phyloP scores from a whole-genome alignment of 208 protist species.

The Acanthamoeba sp. region DNA sequence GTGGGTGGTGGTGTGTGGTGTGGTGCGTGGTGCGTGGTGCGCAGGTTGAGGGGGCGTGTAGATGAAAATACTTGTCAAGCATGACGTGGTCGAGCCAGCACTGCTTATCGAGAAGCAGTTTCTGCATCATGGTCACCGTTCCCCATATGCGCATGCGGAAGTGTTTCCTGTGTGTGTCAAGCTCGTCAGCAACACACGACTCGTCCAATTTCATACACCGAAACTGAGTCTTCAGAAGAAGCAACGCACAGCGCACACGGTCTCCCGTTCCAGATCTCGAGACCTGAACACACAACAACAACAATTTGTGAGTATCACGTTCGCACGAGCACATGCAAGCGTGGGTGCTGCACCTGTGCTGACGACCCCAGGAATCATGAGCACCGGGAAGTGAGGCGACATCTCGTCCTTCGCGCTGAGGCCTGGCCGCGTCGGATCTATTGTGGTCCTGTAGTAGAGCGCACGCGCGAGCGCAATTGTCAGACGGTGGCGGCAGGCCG shows the following conservation, averaged over 20 bases:
- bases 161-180: conserved; percentile 23
- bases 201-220: too few relatives aligned
- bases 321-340: too few relatives aligned
- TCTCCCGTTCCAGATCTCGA: conserved; percentile 4
- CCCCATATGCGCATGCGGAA: conserved; percentile 81
- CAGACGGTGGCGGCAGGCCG: too few relatives aligned
- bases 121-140: conserved; percentile 77
- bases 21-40: too few relatives aligned
- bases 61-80: conserved; percentile 73
- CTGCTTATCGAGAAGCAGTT: conserved; percentile 61
- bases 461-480: too few relatives aligned
- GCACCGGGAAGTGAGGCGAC: background rate
- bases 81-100: conserved; percentile 79
- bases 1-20: too few relatives aligned
- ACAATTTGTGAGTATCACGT: too few relatives aligned
- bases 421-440: background rate
- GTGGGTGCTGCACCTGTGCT: background rate
- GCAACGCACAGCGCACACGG: background rate
- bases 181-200: too few relatives aligned
- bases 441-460: background rate
- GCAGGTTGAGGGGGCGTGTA: too few relatives aligned
- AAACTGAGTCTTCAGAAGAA: too few relatives aligned
- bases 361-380: background rate
- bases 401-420: background rate
- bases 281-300: background rate